phyloP scores from a whole-genome alignment of 768 basidiomycete genomes.

The Phaffia tasmanica region DNA sequence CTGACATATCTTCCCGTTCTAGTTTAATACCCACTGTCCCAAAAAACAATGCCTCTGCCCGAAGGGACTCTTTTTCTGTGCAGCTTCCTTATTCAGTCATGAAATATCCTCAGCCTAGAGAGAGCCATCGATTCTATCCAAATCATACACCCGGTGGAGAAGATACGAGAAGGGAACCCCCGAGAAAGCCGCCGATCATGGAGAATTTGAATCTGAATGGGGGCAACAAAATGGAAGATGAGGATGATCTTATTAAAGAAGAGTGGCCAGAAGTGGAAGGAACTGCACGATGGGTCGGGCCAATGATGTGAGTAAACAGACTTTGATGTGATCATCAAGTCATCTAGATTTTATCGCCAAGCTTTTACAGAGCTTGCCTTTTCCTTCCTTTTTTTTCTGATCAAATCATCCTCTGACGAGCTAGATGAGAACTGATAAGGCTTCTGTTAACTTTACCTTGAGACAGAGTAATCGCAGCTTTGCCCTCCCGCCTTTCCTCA shows the following conservation, averaged over 20 bases:
- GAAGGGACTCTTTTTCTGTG: not conserved
- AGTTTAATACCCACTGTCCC: not conserved
- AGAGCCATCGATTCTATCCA: not conserved
- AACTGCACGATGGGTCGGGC: slow-evolving; percentile 14
- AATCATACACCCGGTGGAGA: slow-evolving; percentile 21
- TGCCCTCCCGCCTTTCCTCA: not conserved
- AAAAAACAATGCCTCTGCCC: not conserved
- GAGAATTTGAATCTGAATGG: not conserved
- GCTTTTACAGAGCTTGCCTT: not conserved
- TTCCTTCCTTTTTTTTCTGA: not conserved
- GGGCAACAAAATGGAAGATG: not conserved
- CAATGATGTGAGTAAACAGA: slow-evolving; percentile 16
- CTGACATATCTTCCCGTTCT: not conserved
- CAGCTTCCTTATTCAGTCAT: slow-evolving; percentile 4
- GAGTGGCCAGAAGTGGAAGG: slow-evolving; percentile 20
- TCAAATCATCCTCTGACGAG: no score
- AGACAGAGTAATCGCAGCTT: slow-evolving; percentile 16
- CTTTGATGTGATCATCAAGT: not conserved
- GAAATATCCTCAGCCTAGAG: not conserved
- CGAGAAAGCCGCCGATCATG: not conserved
- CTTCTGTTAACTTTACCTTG: no score
- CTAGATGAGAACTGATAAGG: no score
- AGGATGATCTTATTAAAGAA: not conserved
- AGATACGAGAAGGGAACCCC: slow-evolving; percentile 6
- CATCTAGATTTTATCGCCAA: not conserved